These are phyloP conservation scores for Didymosphaeria variabile DNA, from an alignment of 2,329 filamentous ascomycete species.

Conservation along the genomic window DNA sequence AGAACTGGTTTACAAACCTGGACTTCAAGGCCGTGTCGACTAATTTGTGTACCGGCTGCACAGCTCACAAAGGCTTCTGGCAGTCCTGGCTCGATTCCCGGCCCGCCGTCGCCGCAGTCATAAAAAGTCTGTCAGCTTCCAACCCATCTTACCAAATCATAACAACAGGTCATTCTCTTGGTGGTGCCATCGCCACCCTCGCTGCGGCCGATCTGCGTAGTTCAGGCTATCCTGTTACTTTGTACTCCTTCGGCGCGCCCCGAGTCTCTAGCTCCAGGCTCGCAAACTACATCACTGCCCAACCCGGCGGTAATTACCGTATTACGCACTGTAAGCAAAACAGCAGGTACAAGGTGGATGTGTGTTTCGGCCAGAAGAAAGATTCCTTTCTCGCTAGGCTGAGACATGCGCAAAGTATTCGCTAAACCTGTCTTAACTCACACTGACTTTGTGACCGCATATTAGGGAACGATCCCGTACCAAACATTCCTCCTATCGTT, in stretches of 20 bases:
- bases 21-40: constrained; percentile 53
- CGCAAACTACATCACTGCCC: constrained; percentile 63
- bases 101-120: constrained; percentile 51
- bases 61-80: constrained; percentile 68
- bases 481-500: constrained; percentile 69
- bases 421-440: too few species aligned
- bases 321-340: constrained; percentile 75
- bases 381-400: too few species aligned
- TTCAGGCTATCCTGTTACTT: constrained; percentile 28
- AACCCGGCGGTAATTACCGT: constrained; percentile 66
- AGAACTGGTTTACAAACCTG: constrained; percentile 70
- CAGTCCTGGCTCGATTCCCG: constrained; percentile 66
- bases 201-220: constrained; percentile 61
- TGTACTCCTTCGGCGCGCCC: constrained; percentile 72
- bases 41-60: constrained; percentile 58
- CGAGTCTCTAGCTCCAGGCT: constrained; percentile 71
- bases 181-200: constrained; percentile 70
- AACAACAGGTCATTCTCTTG: constrained; percentile 74
- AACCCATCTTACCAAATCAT: constrained; percentile 65
- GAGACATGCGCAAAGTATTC: too few species aligned
- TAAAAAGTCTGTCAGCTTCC: constrained; percentile 55
- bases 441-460: too few species aligned
- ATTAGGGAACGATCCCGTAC: constrained; percentile 67
- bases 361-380: too few species aligned
- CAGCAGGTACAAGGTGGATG: too few species aligned